Evolutionary conservation across 2,329 filamentous ascomycete species (phyloP).

Genomic region (Fusarium sp.): DNA sequence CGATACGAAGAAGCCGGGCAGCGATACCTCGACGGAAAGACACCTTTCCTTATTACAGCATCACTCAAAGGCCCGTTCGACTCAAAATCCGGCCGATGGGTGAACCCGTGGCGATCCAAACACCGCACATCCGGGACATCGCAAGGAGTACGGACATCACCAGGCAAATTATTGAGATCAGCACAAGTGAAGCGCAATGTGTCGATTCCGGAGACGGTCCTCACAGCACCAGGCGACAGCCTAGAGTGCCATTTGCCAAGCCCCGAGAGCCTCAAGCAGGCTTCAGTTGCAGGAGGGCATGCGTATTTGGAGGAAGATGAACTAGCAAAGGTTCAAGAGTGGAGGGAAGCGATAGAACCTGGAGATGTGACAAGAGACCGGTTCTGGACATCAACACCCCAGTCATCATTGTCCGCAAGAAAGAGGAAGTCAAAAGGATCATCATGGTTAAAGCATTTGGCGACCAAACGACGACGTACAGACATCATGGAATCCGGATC

Average conservation of each 20-base stretch:
- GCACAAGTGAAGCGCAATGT: constrained; percentile 22
- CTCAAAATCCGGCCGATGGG: constrained; percentile 41
- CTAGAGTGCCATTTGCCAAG: constrained; percentile 57
- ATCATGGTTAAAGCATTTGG: constrained; percentile 48
- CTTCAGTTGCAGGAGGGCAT: constrained; percentile 41
- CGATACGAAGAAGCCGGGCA: constrained; percentile 71
- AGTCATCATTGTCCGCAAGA: constrained; percentile 26
- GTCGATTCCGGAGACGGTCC: constrained; percentile 31
- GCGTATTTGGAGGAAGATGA: constrained; percentile 49
- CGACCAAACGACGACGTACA: constrained; percentile 46
- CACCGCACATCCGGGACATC: constrained; percentile 30
- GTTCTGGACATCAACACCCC: constrained; percentile 39
- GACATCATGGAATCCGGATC: constrained; percentile 36
- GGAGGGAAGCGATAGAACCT: constrained; percentile 45
- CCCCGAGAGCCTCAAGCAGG: constrained; percentile 54
- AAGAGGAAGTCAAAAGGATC: constrained; percentile 44
- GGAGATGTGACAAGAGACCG: constrained; percentile 23
- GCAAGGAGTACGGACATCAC: constrained; percentile 27
- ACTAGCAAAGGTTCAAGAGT: constrained; percentile 47
- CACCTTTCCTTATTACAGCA: constrained; percentile 70
- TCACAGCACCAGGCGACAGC: constrained; percentile 22
- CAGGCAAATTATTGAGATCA: constrained; percentile 27
- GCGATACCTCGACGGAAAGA: constrained; percentile 67
- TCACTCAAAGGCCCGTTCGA: constrained; percentile 72
- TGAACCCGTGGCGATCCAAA: constrained; percentile 51